These are phyloP conservation scores for Ustilago nuda DNA, from an alignment of 1,284 basidiomycete species.

Conservation along the genomic window DNA sequence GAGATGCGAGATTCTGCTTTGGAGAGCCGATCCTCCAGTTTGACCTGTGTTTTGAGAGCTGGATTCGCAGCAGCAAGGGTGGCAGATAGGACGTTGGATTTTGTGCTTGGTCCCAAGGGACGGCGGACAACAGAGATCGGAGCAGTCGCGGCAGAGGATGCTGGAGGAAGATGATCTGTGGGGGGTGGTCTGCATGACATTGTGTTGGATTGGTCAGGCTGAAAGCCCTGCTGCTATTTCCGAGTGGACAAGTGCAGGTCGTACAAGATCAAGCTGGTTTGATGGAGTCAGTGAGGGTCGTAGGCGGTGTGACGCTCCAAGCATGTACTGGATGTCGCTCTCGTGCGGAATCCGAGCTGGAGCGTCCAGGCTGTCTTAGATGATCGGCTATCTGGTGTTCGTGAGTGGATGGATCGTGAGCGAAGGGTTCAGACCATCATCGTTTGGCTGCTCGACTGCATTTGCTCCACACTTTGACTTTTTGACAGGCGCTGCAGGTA, in stretches of 20 bases:
- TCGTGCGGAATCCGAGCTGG: too few species aligned
- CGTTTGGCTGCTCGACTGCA: neutral
- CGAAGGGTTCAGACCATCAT: slow-evolving; percentile 1
- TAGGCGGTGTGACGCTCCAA: too few species aligned
- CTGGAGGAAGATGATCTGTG: neutral
- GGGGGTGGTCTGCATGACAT: slow-evolving; percentile 27
- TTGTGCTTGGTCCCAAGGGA: slow-evolving; percentile 36
- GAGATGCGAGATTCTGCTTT: slow-evolving; percentile 32
- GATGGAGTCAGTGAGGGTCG: too few species aligned
- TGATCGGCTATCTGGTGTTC: neutral
- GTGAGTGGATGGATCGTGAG: neutral
- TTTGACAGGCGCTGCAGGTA: slow-evolving; percentile 8
- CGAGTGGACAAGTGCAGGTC: neutral
- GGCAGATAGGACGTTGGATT: slow-evolving; percentile 24
- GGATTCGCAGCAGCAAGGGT: slow-evolving; percentile 10
- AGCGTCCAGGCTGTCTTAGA: too few species aligned
- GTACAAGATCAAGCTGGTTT: too few species aligned
- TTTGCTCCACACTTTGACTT: neutral
- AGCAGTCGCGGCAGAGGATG: slow-evolving; percentile 7
- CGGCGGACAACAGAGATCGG: slow-evolving; percentile 32
- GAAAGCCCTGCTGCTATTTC: slow-evolving; percentile 18
- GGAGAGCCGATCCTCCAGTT: slow-evolving; percentile 39
- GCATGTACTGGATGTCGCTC: too few species aligned
- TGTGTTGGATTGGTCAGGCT: slow-evolving; percentile 19
- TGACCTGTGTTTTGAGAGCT: slow-evolving; percentile 25